Evolutionary conservation across 1,284 basidiomycete species (phyloP).

Genomic region (Gymnopus androsaceus): DNA sequence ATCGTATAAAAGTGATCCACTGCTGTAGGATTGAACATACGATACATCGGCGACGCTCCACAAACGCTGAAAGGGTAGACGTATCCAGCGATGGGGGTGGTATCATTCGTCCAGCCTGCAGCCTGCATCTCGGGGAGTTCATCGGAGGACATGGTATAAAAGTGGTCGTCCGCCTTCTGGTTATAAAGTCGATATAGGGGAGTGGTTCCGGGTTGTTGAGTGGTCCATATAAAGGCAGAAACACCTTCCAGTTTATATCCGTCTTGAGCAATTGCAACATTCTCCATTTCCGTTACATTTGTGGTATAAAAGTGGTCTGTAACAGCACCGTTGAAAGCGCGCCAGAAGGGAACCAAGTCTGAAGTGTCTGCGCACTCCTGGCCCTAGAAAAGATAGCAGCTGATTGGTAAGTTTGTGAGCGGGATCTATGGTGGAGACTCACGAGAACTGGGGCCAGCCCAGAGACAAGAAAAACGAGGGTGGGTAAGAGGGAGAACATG

Average conservation of each 20-base stretch:
- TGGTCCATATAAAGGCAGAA: background rate
- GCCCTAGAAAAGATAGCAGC: no score
- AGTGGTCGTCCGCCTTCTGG: background rate
- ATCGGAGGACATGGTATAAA: slow-evolving; percentile 7
- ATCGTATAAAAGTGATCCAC: slow-evolving; percentile 10
- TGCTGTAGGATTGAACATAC: background rate
- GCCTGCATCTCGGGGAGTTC: background rate
- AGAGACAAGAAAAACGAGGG: background rate
- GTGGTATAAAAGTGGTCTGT: slow-evolving; percentile 12
- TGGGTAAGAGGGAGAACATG: background rate
- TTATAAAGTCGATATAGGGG: slow-evolving; percentile 4
- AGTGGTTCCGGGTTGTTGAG: background rate
- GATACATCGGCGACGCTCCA: background rate
- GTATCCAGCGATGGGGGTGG: background rate
- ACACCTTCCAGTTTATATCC: background rate
- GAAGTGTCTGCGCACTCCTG: slow-evolving; percentile 2
- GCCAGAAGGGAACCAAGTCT: background rate
- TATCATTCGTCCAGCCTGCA: background rate
- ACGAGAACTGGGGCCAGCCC: background rate
- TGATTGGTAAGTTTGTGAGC: no score
- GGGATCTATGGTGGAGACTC: background rate
- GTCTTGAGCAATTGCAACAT: background rate
- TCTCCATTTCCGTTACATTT: background rate
- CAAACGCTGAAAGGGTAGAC: slow-evolving; percentile 3
- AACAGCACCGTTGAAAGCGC: background rate